Base-by-base conservation (phyloP, 2,329 filamentous ascomycete species). In the Microcyclosporella mali region DNA sequence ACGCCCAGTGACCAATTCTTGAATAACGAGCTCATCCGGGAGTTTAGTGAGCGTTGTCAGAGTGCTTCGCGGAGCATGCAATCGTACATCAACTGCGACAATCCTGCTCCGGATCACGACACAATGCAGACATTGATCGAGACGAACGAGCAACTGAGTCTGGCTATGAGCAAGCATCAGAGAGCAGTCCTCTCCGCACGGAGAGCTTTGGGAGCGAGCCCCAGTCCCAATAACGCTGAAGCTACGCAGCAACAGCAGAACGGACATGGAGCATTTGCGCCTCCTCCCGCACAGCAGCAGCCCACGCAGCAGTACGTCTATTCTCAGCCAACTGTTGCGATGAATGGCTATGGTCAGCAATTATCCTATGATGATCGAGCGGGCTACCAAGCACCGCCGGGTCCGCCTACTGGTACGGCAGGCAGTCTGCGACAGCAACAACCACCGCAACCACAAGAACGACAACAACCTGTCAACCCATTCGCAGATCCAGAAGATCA, bases 101-200 rank as follows among this genome's bases (percentile, higher is more conserved):
- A 87, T 60, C 89, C 90, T 0, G 63, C 78, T 1, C 89, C 90
- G 0, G 92, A 97, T 64, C 90, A 95, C 58, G 84, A 95, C 54
- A 97, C 90, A 1, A 88, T 97, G 77, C 81, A 92, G 61, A 89
- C 81, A 11, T 71, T 98, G 49, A 95, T 98, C 58, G 88, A 95
- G 65, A 92, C 88, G 11, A 95, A 94, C 62, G 92, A 97, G 65
- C 85, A 90, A 61, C 73, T 98, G 21, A 85, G 87, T 47, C 79
- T 85, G 33, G 83, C 89, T 0, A 73, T 90, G 31, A 92, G 81
- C 51, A 82, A 88, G 60, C 87, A 95, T 64, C 87, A 94, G 65
- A 81, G 88, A 41, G 84, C 88, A 8, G 70, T 94, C 31, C 69
- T 82, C 6, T 69, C 74, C 47, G 79, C 78, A 7, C 70, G 79